phyloP scores from a whole-genome alignment of 2,329 filamentous ascomycete genomes.

The Tolypocladium cylindrosporum region DNA sequence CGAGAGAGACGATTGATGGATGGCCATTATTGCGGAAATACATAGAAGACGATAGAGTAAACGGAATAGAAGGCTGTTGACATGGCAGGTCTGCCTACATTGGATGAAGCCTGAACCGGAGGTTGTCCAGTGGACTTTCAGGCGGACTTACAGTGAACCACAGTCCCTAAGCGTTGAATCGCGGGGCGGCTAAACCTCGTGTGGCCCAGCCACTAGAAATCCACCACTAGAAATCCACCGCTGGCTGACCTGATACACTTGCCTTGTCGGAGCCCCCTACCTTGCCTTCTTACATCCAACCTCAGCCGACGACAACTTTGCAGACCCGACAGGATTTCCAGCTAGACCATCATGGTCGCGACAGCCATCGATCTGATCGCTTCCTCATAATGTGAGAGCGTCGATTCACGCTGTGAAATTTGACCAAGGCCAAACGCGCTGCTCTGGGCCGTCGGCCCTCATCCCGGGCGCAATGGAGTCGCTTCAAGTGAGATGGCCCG shows the following conservation, averaged over 20 bases:
- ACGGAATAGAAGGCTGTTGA: background rate
- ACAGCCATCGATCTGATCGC: background rate
- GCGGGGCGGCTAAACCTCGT: background rate
- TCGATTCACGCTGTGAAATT: background rate
- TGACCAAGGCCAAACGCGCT: background rate
- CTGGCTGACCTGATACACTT: background rate
- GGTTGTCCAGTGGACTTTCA: background rate
- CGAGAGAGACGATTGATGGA: background rate
- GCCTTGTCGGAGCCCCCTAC: background rate
- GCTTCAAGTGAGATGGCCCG: conserved; percentile 30
- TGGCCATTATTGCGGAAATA: background rate
- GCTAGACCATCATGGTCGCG: background rate
- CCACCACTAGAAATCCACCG: no score
- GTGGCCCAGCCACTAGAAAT: background rate
- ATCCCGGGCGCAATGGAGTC: conserved; percentile 26
- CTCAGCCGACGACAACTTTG: background rate
- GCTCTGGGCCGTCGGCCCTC: background rate
- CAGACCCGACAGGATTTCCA: background rate
- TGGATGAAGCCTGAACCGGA: no score
- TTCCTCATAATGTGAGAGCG: background rate
- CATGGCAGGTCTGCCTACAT: background rate
- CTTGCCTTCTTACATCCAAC: background rate
- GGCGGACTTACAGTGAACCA: background rate
- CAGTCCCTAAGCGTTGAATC: background rate
- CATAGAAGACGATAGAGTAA: background rate